Conservation (phyloP, 2,329 filamentous ascomycete species). For the Aspergillus calidoustus region DNA sequence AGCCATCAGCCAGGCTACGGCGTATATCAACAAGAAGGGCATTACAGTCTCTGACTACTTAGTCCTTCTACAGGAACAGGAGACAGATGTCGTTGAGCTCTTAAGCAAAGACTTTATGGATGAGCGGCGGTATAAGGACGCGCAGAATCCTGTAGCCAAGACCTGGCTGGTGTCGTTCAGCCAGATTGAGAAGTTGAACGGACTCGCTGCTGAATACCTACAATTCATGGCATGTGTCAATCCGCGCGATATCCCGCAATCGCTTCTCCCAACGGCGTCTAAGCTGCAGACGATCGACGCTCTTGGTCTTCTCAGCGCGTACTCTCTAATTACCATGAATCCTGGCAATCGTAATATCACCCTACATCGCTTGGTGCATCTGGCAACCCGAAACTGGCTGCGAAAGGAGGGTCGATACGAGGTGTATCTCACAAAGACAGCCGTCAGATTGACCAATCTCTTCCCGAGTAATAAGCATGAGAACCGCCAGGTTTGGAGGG, state of each 20-base stretch:
- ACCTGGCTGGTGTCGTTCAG: conserved; percentile 21
- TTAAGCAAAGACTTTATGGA: conserved; percentile 16
- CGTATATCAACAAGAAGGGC: conserved; percentile 25
- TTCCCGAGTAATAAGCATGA: conserved; percentile 21
- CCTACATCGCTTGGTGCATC: conserved; percentile 38
- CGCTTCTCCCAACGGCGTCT: no score
- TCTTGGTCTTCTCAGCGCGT: conserved; percentile 29
- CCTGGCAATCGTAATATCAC: conserved; percentile 3
- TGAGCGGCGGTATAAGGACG: conserved; percentile 8
- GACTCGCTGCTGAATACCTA: conserved; percentile 21
- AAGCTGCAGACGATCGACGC: conserved; percentile 21
- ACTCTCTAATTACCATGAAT: conserved; percentile 25
- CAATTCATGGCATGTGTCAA: conserved; percentile 37
- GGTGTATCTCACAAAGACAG: conserved; percentile 6
- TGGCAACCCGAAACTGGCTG: conserved; percentile 36
- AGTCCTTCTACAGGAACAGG: conserved; percentile 13
- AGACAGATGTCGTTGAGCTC: conserved; percentile 1
- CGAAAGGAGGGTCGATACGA: conserved; percentile 11
- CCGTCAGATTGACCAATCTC: conserved; percentile 5
- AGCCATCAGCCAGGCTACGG: conserved; percentile 32
- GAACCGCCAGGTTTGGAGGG: conserved; percentile 24
- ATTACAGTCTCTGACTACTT: background rate
- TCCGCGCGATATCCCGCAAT: conserved; percentile 31
- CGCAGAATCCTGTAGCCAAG: conserved; percentile 9
- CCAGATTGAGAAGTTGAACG: conserved; percentile 20